Percentiles rank a stretch among this genome's conserved stretches.
Evolutionary conservation across 1,284 basidiomycete genomes (phyloP).

Genomic region (Leccinum solheimii): DNA sequence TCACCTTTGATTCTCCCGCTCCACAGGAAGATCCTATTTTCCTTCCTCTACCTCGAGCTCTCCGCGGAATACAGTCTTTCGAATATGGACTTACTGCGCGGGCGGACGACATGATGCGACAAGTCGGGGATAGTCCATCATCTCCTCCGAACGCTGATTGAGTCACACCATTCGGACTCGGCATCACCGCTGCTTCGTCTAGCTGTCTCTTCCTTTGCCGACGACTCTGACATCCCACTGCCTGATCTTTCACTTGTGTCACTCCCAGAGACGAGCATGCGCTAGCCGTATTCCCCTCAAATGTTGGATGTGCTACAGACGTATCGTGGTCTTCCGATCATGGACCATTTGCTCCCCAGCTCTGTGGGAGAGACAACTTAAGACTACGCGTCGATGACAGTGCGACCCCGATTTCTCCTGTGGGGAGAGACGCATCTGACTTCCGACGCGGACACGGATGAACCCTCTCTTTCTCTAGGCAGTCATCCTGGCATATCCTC

Average conservation of each 20-base stretch:
- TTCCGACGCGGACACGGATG: too few species aligned
- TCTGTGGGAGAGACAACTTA: too few species aligned
- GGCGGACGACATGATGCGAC: slow-evolving; percentile 38
- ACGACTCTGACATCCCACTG: slow-evolving; percentile 31
- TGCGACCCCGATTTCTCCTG: too few species aligned
- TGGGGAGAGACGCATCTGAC: too few species aligned
- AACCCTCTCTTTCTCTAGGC: too few species aligned
- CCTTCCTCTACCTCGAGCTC: slow-evolving; percentile 47
- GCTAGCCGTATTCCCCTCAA: slow-evolving; percentile 66
- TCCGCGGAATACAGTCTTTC: slow-evolving; percentile 81
- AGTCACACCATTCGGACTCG: slow-evolving; percentile 4
- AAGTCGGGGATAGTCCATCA: slow-evolving; percentile 11
- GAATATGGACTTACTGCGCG: slow-evolving; percentile 75
- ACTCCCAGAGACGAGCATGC: slow-evolving; percentile 48
- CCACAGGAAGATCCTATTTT: slow-evolving; percentile 37
- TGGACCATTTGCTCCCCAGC: too few species aligned
- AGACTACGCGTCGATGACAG: too few species aligned
- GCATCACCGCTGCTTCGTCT: slow-evolving; percentile 24
- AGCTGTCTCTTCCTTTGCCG: slow-evolving; percentile 30
- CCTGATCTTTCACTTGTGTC: slow-evolving; percentile 30
- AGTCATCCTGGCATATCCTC: too few species aligned
- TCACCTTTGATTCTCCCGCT: slow-evolving; percentile 60
- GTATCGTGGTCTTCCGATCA: too few species aligned
- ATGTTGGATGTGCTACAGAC: slow-evolving; percentile 41
- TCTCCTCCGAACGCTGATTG: slow-evolving; percentile 12